Percentiles rank a stretch among this genome's conserved stretches.
phyloP scores from a whole-genome alignment of 345 rosid genomes.

The Conringia planisiliqua region DNA sequence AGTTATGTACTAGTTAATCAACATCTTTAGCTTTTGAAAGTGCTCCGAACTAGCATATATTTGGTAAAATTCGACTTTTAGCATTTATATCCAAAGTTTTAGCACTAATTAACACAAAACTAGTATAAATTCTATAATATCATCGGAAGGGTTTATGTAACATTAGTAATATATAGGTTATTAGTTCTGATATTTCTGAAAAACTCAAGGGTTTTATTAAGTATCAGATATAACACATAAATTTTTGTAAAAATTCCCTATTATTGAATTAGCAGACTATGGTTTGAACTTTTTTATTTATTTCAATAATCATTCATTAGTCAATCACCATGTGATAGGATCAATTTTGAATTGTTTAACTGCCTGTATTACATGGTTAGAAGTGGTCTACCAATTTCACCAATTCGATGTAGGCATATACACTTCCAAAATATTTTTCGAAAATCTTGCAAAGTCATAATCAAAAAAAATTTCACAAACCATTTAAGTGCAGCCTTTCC shows the following conservation, averaged over 20 bases:
- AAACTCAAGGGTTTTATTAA: background rate
- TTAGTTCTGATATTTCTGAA: background rate
- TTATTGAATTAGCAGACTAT: background rate
- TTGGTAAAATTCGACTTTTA: background rate
- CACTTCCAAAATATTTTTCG: too few relatives aligned
- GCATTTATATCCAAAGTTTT: background rate
- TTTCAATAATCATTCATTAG: too few relatives aligned
- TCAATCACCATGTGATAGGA: too few relatives aligned
- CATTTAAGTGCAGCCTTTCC: too few relatives aligned
- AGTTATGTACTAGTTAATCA: background rate
- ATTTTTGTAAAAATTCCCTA: background rate
- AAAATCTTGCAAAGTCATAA: too few relatives aligned
- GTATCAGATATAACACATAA: background rate
- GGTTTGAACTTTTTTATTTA: background rate
- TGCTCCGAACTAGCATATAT: background rate
- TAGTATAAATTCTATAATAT: background rate
- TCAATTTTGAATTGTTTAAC: too few relatives aligned
- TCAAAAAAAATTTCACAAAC: too few relatives aligned
- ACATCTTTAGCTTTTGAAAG: background rate
- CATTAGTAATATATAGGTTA: background rate
- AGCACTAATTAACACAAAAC: constrained; percentile 1
- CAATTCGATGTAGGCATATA: too few relatives aligned
- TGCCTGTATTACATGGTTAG: too few relatives aligned
- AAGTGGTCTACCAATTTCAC: too few relatives aligned
- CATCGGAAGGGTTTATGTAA: background rate